Base-by-base conservation (phyloP, 768 basidiomycete genomes). In the Lactarius deliciosus region DNA sequence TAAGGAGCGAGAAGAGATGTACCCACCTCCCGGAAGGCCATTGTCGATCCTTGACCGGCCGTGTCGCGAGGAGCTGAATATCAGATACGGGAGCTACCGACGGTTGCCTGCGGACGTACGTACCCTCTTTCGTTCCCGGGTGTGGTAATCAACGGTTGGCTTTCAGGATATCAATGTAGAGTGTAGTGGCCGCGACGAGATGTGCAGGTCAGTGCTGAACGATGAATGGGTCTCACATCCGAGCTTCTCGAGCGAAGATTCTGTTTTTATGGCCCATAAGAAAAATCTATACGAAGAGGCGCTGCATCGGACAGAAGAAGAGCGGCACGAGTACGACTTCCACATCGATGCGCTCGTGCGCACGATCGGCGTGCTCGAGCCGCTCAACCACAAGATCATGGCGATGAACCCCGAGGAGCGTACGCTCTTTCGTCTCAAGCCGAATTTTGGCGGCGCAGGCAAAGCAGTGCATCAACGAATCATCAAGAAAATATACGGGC, bases 141-240 rank as follows among this genome's bases (percentile, higher is more conserved):
- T 36, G 6, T 28, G 34, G 59, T 72, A 36, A 57, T 60, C 28
- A 5, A 41, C 55, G 7, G n/a, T 45, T 11, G 25, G 34, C 10
- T 47, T 59, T 28, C 72, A 97, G 94, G 96, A 96, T 77, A 86
- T 86, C 63, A 89, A 89, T 61, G 88, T 96, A 16, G 80, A 89
- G 0, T 99, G 97, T 74, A 92, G 96, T 2, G 97, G 97, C 2
- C 90, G 97, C 18, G 97, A 98, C 73, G 92, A 94, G 25, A 96
- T 98, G 90, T 98, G 96, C 76, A 90, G 89, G 73, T 88, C 91
- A 8, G 97, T 99, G 5, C 80, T 99, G 61, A 99, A 99, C 74
- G 97, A 99, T 74, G 93, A 96, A 71, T 99, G 96, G 96, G 90
- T 98, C 20, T 95, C 96, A 5, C 96, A 98, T 74, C 96, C 97